phyloP scores from a whole-genome alignment of 306 rosid genomes.

The Sicyos edulis region DNA sequence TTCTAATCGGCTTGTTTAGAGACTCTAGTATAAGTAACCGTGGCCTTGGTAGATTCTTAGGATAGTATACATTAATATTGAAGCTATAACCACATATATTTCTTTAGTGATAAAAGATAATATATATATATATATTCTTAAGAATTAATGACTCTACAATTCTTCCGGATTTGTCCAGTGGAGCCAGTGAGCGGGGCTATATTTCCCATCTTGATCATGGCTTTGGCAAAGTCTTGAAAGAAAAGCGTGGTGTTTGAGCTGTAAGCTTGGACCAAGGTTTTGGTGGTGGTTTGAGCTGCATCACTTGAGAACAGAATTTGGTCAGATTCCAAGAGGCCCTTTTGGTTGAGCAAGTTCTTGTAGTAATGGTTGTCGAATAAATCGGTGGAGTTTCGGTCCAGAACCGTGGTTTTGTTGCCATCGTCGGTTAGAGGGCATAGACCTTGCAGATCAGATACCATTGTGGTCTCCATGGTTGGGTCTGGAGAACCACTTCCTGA shows the following conservation, averaged over 20 bases:
- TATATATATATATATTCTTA: no score
- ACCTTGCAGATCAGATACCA: conserved; percentile 53
- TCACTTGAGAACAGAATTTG: conserved; percentile 51
- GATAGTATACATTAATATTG: no score
- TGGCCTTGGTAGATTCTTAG: no score
- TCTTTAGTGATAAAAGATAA: no score
- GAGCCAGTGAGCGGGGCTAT: conserved; percentile 56
- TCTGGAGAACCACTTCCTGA: conserved; percentile 51
- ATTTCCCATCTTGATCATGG: conserved; percentile 84
- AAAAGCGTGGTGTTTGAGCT: conserved; percentile 35
- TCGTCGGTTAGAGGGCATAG: conserved; percentile 58
- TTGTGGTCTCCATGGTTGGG: no score
- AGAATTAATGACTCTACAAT: conserved; percentile 52
- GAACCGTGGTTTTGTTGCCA: conserved; percentile 42
- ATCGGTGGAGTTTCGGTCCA: conserved; percentile 67
- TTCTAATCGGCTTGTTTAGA: no score
- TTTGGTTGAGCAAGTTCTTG: conserved; percentile 47
- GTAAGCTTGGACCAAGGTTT: conserved; percentile 49
- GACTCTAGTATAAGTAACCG: no score
- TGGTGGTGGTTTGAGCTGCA: conserved; percentile 40
- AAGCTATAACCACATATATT: no score
- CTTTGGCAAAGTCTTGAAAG: conserved; percentile 46
- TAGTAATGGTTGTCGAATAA: conserved; percentile 82
- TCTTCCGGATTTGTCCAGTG: conserved; percentile 67
- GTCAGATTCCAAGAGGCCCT: conserved; percentile 73